Evolutionary conservation across 1,284 basidiomycete species (phyloP), one percentile per base, ranked within the genome.

Genomic region (Waitea zeae): DNA sequence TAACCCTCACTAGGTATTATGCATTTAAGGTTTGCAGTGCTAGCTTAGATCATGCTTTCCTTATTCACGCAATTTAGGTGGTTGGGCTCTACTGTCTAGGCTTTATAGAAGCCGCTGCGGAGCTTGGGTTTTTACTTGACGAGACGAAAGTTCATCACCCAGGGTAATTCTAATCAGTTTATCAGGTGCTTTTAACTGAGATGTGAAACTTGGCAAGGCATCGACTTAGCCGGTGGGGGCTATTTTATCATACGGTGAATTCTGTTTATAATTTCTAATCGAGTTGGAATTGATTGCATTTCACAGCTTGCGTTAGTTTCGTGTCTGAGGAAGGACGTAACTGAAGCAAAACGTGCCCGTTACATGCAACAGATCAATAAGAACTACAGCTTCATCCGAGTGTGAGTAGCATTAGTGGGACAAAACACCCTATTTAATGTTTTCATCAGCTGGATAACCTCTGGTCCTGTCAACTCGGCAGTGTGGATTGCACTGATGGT

Each of bases 361-460:
- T 77, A 74, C 45, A 39, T 73, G 35, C 51, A 57, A 12, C 76
- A 80, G 46, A 58, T 78, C 30, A 56, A 61, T 17, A 46, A 53
- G 5, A 79, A 79, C 46, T 71, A 76, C 48, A 48, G 49, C 9
- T 76, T 66, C 42, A 64, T 76, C 39, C 56, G 62, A 41, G 68
- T 65, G 71, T 67, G 43, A 26, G 57, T 49, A 12, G 5, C 14
- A 12, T 7, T 17, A 6, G 12, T 35, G 20, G 15, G 24, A 4
- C 13, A n/a, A n/a, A n/a, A n/a, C 17, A 12, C 15, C 9, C 24
- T n/a, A 17, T 11, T 4, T 24, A n/a, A 17, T 20, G n/a, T n/a
- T n/a, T n/a, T n/a, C n/a, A n/a, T 3, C 42, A 78, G 74, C 41
- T 80, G 76, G 76, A 45, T 70, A 7, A 70, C 70, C 1, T 64